Conservation (phyloP, 495 filamentous ascomycete genomes). For the Tuber microsphaerosporum region DNA sequence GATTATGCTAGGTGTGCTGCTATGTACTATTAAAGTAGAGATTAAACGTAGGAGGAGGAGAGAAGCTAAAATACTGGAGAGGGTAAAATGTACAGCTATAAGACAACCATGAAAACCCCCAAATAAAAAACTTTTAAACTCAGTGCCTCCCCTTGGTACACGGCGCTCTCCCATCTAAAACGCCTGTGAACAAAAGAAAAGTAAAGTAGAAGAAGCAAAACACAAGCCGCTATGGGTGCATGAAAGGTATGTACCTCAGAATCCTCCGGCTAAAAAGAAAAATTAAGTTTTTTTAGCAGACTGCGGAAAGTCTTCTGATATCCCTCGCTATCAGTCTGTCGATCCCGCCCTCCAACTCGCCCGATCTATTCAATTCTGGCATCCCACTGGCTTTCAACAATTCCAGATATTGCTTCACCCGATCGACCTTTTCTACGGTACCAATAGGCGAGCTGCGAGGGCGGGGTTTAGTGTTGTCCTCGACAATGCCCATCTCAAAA, state of each 20-base stretch:
- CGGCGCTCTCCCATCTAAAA: background rate
- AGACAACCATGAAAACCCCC: background rate
- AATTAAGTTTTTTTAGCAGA: constrained; percentile 19
- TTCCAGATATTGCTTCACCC: constrained; percentile 28
- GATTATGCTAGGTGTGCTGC: background rate
- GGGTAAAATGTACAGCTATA: background rate
- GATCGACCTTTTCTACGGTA: constrained; percentile 13
- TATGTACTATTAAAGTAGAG: background rate
- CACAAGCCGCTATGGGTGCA: background rate
- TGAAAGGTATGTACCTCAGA: background rate
- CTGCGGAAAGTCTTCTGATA: constrained; percentile 30
- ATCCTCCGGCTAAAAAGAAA: background rate
- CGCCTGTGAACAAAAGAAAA: background rate
- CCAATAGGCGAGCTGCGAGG: constrained; percentile 26
- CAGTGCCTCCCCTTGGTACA: background rate
- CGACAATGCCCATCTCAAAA: constrained; percentile 23
- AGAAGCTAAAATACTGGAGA: constrained; percentile 4
- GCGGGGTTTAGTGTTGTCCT: constrained; percentile 11
- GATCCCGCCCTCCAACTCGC: constrained; percentile 33
- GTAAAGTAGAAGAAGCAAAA: background rate
- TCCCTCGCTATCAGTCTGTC: constrained; percentile 32
- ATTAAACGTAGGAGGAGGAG: background rate
- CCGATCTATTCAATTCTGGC: constrained; percentile 31
- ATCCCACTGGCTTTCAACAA: constrained; percentile 25
- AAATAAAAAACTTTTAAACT: background rate